Conservation (phyloP, 345 rosid genomes). For the Gossypium raimondii region DNA sequence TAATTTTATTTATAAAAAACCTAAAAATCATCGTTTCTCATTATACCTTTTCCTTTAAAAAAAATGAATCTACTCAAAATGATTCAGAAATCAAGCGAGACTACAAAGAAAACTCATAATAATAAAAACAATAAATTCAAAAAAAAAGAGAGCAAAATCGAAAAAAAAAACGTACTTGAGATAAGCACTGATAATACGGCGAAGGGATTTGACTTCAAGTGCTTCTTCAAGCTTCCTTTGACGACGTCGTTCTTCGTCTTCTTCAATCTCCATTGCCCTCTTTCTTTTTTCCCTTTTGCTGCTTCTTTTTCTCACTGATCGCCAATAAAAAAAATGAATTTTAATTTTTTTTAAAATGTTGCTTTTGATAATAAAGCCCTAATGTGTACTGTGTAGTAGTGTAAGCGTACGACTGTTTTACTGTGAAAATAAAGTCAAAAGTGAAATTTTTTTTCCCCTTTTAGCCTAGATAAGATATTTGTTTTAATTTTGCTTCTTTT, state of each 20-base stretch:
- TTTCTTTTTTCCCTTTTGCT: background rate
- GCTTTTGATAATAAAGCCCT: background rate
- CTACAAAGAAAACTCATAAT: background rate
- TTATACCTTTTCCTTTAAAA: background rate
- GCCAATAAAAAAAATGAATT: background rate
- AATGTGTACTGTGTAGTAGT: background rate
- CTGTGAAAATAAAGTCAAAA: background rate
- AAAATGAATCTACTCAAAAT: background rate
- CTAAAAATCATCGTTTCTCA: background rate
- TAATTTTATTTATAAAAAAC: background rate
- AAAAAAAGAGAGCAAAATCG: too few relatives aligned
- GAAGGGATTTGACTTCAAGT: conserved; percentile 86
- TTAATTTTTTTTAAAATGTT: too few relatives aligned
- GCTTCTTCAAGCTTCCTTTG: conserved; percentile 84
- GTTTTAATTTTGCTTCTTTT: too few relatives aligned
- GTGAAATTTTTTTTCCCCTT: background rate
- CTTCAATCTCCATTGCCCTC: conserved; percentile 33
- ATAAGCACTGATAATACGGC: conserved; percentile 94
- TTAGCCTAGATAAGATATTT: background rate
- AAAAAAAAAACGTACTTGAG: conserved; percentile 48
- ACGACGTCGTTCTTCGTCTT: conserved; percentile 59
- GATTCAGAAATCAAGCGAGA: background rate
- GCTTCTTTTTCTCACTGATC: background rate
- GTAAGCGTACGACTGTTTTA: background rate
- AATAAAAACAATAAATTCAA: background rate